Base-by-base conservation (phyloP, 2,329 filamentous ascomycete genomes). In the Elsinoe australis region DNA sequence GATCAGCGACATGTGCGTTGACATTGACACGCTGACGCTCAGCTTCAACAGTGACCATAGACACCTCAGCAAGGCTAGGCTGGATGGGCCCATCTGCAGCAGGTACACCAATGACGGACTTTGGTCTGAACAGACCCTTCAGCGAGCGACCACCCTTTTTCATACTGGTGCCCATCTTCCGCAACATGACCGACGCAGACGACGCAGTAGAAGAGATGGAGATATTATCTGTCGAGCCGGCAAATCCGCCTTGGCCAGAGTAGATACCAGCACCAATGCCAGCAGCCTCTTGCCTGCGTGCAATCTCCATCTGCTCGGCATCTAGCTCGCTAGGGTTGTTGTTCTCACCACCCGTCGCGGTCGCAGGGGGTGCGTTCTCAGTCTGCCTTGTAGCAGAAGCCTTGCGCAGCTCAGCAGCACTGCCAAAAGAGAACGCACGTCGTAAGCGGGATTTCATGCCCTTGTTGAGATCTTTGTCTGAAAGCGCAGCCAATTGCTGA, bases 91-190 rank as follows among this genome's bases (percentile, higher is more conserved):
- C 71, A 56, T 95, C 88, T 3, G 83, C 79, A 24, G 80, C 74
- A 14, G 86, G 79, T 15, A 83, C 80, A 24, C 87, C 89, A 58
- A 90, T 78, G 12, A 94, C 75, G 1, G 90, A 96, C 66, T 96
- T 98, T 0, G 92, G 90, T 53, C 92, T 78, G 71, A 98, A 98
- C 5, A 98, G 74, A 19, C 92, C 92, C 56, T 94, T 94, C 47
- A 98, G 78, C 18, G 89, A 95, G 39, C 89, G 79, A 14, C 84
- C 85, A 45, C 87, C 83, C 68, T 92, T 94, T 76, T 95, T 96
- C 80, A 96, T 85, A n/a, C 90, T 89, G 55, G 88, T 87, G 49
- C 92, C 92, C 92, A 98, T 98, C 71, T 98, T 98, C 47, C 92
- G 82, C 56, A 98, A 85, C 87, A 94, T 94, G 58, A 94, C 81